A percentile compares a stretch with the other conserved stretches of the same genome.
Conservation (phyloP, 257 asterid genomes). For the Solanum virginianum region DNA sequence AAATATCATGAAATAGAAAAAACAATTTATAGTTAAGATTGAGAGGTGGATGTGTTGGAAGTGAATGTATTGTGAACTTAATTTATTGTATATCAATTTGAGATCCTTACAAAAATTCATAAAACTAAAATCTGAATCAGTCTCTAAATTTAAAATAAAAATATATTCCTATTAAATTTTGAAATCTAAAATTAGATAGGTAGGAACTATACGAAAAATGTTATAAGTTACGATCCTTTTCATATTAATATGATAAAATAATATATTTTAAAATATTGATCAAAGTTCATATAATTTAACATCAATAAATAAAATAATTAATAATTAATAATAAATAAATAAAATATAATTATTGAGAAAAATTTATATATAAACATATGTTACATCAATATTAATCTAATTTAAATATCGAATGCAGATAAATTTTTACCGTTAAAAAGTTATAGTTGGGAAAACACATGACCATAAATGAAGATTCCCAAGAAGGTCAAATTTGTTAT, state of each 20-base stretch:
- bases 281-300: too few species aligned
- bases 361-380: fast-evolving
- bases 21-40: not conserved
- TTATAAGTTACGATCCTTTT: too few species aligned
- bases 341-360: not conserved
- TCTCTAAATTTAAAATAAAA: not conserved
- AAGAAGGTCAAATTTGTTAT: not conserved
- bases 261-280: too few species aligned
- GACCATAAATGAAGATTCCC: not conserved
- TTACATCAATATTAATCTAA: not conserved
- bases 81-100: not conserved
- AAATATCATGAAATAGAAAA: not conserved
- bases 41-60: not conserved
- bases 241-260: too few species aligned
- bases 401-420: fast-evolving
- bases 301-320: too few species aligned
- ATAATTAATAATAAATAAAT: too few species aligned
- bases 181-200: too few species aligned
- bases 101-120: not conserved
- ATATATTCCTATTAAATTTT: too few species aligned
- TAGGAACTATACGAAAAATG: too few species aligned
- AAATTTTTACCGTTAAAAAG: not conserved
- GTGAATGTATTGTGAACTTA: not conserved
- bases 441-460: not conserved
- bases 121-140: not conserved